Evolutionary conservation across 371 early-diverging fungal species (phyloP), one percentile per base, ranked within the genome.

Genomic region (Choanephora cucurbitarum): DNA sequence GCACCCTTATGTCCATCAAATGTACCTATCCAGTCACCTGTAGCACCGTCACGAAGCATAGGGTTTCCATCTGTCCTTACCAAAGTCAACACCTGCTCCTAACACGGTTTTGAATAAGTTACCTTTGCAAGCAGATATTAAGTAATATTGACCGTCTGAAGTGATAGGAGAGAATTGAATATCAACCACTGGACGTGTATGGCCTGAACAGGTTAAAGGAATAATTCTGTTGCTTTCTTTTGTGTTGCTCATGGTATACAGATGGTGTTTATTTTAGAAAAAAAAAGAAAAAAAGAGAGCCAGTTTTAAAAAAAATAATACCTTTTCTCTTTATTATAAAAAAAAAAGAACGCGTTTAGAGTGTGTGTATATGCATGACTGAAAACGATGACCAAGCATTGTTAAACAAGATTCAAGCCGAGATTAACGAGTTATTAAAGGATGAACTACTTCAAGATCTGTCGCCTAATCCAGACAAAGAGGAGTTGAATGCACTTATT

Each of bases 101-200:
- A 28, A 15, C 11, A 15, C 1, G n/a, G 10, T 14, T 31, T 11
- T 45, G 7, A 31, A 5, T 9, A n/a, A 14, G 41, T 53, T 75
- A 90, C 92, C 93, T 85, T 94, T 94, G 80, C 91, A 94, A 40
- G 93, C 92, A 46, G 89, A 87, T 52, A 94, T 90, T 61, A 94
- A 75, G 63, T 85, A 86, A 68, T 87, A 94, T 44, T 74, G 70
- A 52, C 86, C 89, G 53, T 86, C 84, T 17, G 74, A 60, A 22
- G 81, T 82, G 49, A 88, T 76, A 42, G 80, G 70, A 5, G 93
- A 92, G 60, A 92, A 92, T 49, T 82, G 86, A 44, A 92, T 71
- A 71, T 94, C 91, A 18, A 92, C 93, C 10, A 94, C 94, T 47
- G 94, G 92, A 13, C 92, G 82, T 11, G 93, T 90, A 62, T 94